These are phyloP conservation scores for Stemphylium vesicarium DNA, from an alignment of 2,329 filamentous ascomycete species.

Conservation along the genomic window DNA sequence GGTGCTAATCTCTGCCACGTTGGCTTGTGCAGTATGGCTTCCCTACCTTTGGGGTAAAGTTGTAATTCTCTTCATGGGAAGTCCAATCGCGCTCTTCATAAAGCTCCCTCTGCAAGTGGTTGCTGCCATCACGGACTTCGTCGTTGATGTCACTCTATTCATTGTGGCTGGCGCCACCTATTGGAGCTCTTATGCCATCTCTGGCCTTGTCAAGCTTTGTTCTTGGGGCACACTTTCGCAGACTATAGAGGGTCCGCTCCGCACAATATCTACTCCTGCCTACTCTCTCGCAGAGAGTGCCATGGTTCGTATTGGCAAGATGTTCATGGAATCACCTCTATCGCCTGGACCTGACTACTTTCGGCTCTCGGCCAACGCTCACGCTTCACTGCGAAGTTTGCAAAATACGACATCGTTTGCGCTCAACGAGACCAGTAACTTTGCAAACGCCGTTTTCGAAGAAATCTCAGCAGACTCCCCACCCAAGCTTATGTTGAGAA, in stretches of 20 bases:
- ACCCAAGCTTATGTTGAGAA: constrained; percentile 20
- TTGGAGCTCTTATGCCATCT: constrained; percentile 41
- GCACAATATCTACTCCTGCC: constrained; percentile 36
- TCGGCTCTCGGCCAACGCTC: constrained; percentile 47
- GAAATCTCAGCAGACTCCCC: constrained; percentile 32
- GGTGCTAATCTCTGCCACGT: constrained; percentile 82
- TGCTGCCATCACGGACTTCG: constrained; percentile 75
- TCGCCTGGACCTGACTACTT: constrained; percentile 42
- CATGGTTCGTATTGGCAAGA: constrained; percentile 43
- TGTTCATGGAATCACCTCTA: constrained; percentile 35
- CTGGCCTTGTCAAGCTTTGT: constrained; percentile 27
- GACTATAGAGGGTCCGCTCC: constrained; percentile 25
- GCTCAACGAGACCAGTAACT: constrained; percentile 39
- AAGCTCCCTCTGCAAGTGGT: constrained; percentile 75
- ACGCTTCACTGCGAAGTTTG: constrained; percentile 46
- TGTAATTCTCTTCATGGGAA: constrained; percentile 77
- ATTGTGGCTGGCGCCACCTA: constrained; percentile 61
- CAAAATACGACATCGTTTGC: constrained; percentile 46
- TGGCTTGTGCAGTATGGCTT: constrained; percentile 84
- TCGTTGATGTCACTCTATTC: constrained; percentile 77
- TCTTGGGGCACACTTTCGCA: constrained; percentile 28
- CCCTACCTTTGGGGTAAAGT: constrained; percentile 92
- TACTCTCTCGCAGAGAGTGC: constrained; percentile 45
- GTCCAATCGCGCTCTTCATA: constrained; percentile 71
- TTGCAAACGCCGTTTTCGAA: constrained; percentile 32